These are phyloP conservation scores for Wallacemonas sp. DNA, from an alignment of 208 protist species.

Conservation along the genomic window DNA sequence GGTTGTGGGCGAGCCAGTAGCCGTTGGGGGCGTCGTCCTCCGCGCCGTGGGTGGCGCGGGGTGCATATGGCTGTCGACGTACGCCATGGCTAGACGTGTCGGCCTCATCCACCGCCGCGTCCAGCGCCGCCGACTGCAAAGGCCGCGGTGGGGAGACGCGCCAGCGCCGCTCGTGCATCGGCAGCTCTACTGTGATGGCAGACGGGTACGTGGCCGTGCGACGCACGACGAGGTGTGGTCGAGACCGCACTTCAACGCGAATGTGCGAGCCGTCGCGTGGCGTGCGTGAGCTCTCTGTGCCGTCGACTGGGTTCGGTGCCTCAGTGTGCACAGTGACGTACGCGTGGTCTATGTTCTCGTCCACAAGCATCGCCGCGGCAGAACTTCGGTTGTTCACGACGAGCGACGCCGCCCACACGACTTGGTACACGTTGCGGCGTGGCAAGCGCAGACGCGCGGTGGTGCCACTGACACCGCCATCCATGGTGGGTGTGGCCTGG, in stretches of 20 bases:
- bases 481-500: neutral
- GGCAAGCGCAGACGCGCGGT: slow-evolving; percentile 35
- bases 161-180: slow-evolving; percentile 67
- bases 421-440: slow-evolving; percentile 50
- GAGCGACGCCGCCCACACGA: slow-evolving; percentile 49
- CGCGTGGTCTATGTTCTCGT: slow-evolving; percentile 47
- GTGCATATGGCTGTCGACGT: slow-evolving; percentile 1
- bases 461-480: slow-evolving; percentile 29
- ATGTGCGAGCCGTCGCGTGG: neutral
- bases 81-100: neutral
- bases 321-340: slow-evolving; percentile 23
- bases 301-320: neutral
- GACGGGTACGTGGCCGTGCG: slow-evolving; percentile 49
- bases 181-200: slow-evolving; percentile 40
- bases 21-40: slow-evolving; percentile 20
- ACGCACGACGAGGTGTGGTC: slow-evolving; percentile 52
- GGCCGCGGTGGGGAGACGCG: slow-evolving; percentile 38
- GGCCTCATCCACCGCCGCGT: neutral
- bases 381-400: slow-evolving; percentile 23
- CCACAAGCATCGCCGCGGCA: slow-evolving; percentile 8
- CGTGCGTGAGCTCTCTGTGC: neutral
- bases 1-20: slow-evolving; percentile 40
- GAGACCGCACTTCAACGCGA: slow-evolving; percentile 53
- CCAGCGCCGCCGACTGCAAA: neutral
- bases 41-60: neutral